These are phyloP conservation scores for Zelopaecilomyces penicillatus DNA, from an alignment of 2,329 filamentous ascomycete genomes.

Conservation along the genomic window DNA sequence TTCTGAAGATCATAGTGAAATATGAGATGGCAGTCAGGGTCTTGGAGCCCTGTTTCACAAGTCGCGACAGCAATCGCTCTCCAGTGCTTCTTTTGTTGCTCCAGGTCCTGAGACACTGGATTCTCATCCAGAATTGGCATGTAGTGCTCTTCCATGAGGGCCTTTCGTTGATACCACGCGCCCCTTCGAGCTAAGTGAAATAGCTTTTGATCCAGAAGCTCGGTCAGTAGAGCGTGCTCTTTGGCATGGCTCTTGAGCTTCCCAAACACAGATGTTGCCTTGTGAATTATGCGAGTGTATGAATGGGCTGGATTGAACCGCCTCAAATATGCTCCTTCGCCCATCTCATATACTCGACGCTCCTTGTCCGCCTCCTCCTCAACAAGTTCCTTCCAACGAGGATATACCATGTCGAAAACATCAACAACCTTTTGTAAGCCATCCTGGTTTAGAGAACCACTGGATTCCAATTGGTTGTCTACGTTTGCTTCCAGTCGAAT, in stretches of 20 bases:
- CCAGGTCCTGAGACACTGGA: conserved; percentile 26
- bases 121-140: conserved; percentile 57
- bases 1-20: conserved; percentile 95
- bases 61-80: conserved; percentile 66
- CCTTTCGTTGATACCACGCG: conserved; percentile 92
- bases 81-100: conserved; percentile 72
- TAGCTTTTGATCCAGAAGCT: conserved; percentile 70
- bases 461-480: conserved; percentile 74
- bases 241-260: conserved; percentile 71
- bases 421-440: conserved; percentile 60
- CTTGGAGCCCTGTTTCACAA: conserved; percentile 79
- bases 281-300: conserved; percentile 88
- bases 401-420: conserved; percentile 66
- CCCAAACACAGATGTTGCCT: conserved; percentile 69
- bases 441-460: conserved; percentile 57
- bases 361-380: conserved; percentile 71
- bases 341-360: conserved; percentile 64
- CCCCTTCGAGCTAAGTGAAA: conserved; percentile 82
- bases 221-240: conserved; percentile 66
- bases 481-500: conserved; percentile 73
- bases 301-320: conserved; percentile 88
- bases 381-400: conserved; percentile 69
- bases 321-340: conserved; percentile 81
- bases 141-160: conserved; percentile 89
- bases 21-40: conserved; percentile 81